Percentiles rank a stretch among this genome's conserved stretches.
These are phyloP conservation scores for Eimeria praecox DNA, from an alignment of 169 alveolate species.

Conservation along the genomic window DNA sequence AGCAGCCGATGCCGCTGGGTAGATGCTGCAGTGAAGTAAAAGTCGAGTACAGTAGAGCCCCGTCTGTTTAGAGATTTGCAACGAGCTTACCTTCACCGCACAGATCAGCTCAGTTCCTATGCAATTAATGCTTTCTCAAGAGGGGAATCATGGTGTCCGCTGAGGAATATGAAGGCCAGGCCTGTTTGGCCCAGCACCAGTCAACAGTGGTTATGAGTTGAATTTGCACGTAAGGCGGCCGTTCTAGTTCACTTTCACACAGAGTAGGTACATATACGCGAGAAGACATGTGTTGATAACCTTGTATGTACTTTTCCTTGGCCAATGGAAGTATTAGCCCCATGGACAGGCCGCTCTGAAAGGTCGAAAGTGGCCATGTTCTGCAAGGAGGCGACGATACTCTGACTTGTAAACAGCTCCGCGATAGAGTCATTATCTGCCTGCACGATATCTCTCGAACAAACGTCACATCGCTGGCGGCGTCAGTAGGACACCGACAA, in stretches of 20 bases:
- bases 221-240: neutral
- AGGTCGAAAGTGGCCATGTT: neutral
- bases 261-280: neutral
- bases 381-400: too few species aligned
- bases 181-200: neutral
- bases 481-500: neutral
- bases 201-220: neutral
- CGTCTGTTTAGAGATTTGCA: neutral
- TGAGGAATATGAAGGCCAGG: neutral
- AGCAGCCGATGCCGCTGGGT: neutral
- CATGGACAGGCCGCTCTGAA: neutral
- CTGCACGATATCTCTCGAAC: too few species aligned
- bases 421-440: too few species aligned
- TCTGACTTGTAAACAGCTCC: too few species aligned
- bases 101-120: neutral
- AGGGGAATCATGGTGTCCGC: neutral
- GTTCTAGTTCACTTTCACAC: neutral
- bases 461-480: neutral
- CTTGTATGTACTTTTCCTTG: neutral
- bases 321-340: neutral
- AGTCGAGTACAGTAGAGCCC: constrained; percentile 31
- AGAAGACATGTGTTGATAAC: neutral
- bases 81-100: neutral
- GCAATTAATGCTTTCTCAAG: neutral
- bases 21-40: neutral